phyloP scores from a whole-genome alignment of 2,329 filamentous ascomycete genomes.

The Cladosporium halotolerans region DNA sequence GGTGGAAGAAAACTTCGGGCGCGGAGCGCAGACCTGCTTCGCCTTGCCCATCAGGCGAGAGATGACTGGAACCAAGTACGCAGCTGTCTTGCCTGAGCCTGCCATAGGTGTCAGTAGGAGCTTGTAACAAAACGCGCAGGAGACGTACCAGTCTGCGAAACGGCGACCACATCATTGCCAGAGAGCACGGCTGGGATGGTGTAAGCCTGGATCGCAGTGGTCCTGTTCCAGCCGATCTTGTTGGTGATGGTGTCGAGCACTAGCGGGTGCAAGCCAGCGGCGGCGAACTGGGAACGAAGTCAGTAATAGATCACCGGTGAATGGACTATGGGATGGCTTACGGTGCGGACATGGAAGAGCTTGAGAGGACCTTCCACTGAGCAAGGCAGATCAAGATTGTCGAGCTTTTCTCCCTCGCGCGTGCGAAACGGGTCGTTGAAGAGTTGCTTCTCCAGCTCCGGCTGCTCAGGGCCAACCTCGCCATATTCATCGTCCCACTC shows the following conservation, averaged over 20 bases:
- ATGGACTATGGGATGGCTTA: constrained; percentile 31
- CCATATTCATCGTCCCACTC: constrained; percentile 81
- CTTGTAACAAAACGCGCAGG: background rate
- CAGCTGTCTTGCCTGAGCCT: constrained; percentile 96
- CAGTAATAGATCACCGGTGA: constrained; percentile 13
- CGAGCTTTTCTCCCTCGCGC: constrained; percentile 58
- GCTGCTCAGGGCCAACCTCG: constrained; percentile 69
- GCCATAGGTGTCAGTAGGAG: constrained; percentile 8
- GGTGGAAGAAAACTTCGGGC: constrained; percentile 50
- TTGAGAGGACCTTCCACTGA: constrained; percentile 43
- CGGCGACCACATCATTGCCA: constrained; percentile 76
- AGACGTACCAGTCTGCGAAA: constrained; percentile 81
- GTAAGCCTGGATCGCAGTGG: constrained; percentile 85
- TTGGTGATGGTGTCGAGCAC: constrained; percentile 68
- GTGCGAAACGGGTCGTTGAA: constrained; percentile 55
- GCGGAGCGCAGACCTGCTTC: constrained; percentile 73
- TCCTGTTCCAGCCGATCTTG: constrained; percentile 62
- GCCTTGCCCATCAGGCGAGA: constrained; percentile 94
- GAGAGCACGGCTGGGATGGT: constrained; percentile 71
- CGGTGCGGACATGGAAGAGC: constrained; percentile 44
- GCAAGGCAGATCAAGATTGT: constrained; percentile 50
- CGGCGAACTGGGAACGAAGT: constrained; percentile 51
- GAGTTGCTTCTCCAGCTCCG: constrained; percentile 66
- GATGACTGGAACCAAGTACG: constrained; percentile 81
- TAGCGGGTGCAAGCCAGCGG: constrained; percentile 77